These are phyloP conservation scores for Rheum nobile DNA, from an alignment of 148 eudicot genomes.

Conservation along the genomic window DNA sequence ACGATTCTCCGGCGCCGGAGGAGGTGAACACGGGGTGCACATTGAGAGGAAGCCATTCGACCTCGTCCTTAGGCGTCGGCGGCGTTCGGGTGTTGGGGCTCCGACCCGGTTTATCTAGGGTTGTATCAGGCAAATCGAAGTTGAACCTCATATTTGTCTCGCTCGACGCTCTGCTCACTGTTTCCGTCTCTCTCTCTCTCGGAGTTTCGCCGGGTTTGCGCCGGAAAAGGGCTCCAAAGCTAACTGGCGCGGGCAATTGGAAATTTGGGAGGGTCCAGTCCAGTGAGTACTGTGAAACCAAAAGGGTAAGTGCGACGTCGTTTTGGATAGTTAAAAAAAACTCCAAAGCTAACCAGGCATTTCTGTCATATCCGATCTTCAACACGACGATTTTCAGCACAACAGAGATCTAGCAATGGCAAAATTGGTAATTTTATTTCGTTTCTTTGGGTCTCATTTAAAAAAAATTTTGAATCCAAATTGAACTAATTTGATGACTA, in stretches of 20 bases:
- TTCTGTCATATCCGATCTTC: too few species aligned
- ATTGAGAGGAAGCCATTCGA: conserved; percentile 75
- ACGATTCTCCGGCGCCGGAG: neutral
- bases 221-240: neutral
- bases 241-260: neutral
- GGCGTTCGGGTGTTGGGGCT: conserved; percentile 1
- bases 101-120: conserved; percentile 6
- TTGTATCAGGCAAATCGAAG: conserved; percentile 34
- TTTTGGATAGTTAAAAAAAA: too few species aligned
- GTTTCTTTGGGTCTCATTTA: too few species aligned
- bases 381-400: too few species aligned
- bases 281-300: neutral
- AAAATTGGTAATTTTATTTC: too few species aligned
- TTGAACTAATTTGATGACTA: too few species aligned
- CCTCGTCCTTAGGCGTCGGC: conserved; percentile 24
- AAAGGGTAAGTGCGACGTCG: neutral
- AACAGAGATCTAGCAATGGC: too few species aligned
- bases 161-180: neutral
- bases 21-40: conserved; percentile 54
- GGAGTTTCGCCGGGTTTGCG: neutral
- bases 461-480: too few species aligned
- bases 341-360: too few species aligned
- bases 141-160: conserved; percentile 28
- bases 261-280: neutral
- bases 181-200: neutral